Evolutionary conservation across 2,329 filamentous ascomycete species (phyloP).

Genomic region (Stemphylium vesicarium): DNA sequence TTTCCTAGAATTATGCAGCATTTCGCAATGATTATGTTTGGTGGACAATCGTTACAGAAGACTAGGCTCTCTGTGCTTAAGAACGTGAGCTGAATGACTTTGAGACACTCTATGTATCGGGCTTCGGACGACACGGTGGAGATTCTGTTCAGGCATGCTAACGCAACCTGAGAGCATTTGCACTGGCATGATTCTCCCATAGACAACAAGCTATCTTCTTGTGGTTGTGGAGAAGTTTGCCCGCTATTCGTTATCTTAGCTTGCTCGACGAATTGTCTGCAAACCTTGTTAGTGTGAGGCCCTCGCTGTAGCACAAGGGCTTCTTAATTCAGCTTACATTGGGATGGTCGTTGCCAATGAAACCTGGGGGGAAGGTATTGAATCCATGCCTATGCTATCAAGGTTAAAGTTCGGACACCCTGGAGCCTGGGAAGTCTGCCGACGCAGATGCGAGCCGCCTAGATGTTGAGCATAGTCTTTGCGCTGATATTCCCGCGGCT

Average conservation of each 20-base stretch:
- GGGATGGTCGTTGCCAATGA: background rate
- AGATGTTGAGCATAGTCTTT: background rate
- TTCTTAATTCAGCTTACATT: background rate
- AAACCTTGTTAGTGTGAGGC: background rate
- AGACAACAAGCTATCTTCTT: background rate
- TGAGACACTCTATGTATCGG: background rate
- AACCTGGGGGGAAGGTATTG: background rate
- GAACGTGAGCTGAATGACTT: background rate
- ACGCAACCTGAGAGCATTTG: background rate
- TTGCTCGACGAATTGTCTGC: background rate
- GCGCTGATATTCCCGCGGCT: background rate
- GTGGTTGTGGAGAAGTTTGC: background rate
- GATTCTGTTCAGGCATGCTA: background rate
- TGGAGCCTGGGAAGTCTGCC: background rate
- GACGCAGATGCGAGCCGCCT: background rate
- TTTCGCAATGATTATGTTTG: background rate
- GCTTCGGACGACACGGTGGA: background rate
- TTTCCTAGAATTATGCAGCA: background rate
- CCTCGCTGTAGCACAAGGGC: background rate
- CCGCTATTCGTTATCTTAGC: background rate
- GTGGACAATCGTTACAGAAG: background rate
- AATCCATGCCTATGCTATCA: background rate
- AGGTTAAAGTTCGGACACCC: background rate
- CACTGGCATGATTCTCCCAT: background rate
- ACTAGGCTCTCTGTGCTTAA: background rate